A percentile compares a stretch with the other conserved stretches of the same genome.
These are phyloP conservation scores for Oryza brachyantha DNA, from an alignment of 176 grass and related monocot genomes.

Conservation along the genomic window DNA sequence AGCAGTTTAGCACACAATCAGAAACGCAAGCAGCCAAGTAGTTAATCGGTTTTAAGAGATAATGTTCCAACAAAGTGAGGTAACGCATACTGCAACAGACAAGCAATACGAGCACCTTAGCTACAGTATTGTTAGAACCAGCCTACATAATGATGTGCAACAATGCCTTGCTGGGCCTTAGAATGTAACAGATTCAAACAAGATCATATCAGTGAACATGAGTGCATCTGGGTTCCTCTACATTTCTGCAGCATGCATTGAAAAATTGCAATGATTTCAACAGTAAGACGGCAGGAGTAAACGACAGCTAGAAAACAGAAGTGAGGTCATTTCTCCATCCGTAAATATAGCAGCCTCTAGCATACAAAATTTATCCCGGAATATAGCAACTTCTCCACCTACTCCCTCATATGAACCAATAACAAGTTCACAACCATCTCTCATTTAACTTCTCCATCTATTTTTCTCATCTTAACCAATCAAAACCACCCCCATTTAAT, in stretches of 20 bases:
- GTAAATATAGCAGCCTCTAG: too few relatives aligned
- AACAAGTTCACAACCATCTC: too few relatives aligned
- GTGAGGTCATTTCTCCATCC: neutral
- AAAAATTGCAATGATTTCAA: slow-evolving; percentile 30
- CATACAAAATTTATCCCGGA: too few relatives aligned
- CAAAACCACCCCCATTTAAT: too few relatives aligned
- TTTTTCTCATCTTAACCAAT: too few relatives aligned
- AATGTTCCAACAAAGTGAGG: neutral
- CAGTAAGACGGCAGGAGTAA: neutral
- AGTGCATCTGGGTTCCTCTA: neutral
- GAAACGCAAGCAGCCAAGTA: neutral
- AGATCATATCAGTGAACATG: neutral
- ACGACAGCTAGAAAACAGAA: slow-evolving; percentile 2
- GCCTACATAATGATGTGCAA: neutral
- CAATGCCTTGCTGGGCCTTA: neutral
- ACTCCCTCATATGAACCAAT: too few relatives aligned
- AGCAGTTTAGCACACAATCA: too few relatives aligned
- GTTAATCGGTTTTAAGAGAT: neutral
- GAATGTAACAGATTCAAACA: neutral
- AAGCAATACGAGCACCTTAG: neutral
- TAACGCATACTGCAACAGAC: neutral
- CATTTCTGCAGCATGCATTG: neutral
- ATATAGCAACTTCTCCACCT: too few relatives aligned
- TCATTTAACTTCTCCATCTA: too few relatives aligned
- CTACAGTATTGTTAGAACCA: neutral